Evolutionary conservation across 2,329 filamentous ascomycete genomes (phyloP).

Genomic region (Chalaropsis thielavioides): DNA sequence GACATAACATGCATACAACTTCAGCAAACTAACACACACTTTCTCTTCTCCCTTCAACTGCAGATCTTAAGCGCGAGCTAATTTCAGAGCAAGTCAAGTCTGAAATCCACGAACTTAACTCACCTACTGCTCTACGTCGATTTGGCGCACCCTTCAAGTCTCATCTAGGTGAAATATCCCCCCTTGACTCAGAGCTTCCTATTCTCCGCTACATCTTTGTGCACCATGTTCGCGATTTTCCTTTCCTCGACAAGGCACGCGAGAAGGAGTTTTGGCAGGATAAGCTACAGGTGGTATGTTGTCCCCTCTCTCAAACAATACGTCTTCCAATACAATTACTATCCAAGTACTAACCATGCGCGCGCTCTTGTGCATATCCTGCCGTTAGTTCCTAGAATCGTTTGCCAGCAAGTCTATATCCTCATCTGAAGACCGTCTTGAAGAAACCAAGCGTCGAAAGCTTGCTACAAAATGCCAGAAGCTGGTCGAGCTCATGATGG

Average conservation of each 20-base stretch:
- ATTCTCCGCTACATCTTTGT: conserved; percentile 95
- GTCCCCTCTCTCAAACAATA: neutral
- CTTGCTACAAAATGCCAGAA: conserved; percentile 87
- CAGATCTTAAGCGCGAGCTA: conserved; percentile 92
- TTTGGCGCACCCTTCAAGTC: conserved; percentile 94
- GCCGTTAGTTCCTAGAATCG: conserved; percentile 70
- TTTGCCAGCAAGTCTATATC: conserved; percentile 97
- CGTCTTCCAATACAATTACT: too few relatives aligned
- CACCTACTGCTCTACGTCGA: conserved; percentile 80
- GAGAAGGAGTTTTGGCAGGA: conserved; percentile 99
- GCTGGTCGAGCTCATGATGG: conserved; percentile 98
- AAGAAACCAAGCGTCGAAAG: conserved; percentile 91
- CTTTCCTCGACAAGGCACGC: conserved; percentile 86
- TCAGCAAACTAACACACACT: neutral
- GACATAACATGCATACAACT: neutral
- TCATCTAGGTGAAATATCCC: conserved; percentile 80
- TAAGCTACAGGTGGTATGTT: conserved; percentile 77
- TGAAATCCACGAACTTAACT: conserved; percentile 87
- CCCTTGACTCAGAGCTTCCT: conserved; percentile 84
- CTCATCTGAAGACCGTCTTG: conserved; percentile 85
- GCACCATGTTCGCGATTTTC: conserved; percentile 93
- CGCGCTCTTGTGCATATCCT: neutral
- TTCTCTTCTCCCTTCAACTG: conserved; percentile 1
- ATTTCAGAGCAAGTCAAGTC: conserved; percentile 76
- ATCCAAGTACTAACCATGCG: neutral